Base-by-base conservation (phyloP, 2,329 filamentous ascomycete genomes). In the Cordyceps tenuipes region DNA sequence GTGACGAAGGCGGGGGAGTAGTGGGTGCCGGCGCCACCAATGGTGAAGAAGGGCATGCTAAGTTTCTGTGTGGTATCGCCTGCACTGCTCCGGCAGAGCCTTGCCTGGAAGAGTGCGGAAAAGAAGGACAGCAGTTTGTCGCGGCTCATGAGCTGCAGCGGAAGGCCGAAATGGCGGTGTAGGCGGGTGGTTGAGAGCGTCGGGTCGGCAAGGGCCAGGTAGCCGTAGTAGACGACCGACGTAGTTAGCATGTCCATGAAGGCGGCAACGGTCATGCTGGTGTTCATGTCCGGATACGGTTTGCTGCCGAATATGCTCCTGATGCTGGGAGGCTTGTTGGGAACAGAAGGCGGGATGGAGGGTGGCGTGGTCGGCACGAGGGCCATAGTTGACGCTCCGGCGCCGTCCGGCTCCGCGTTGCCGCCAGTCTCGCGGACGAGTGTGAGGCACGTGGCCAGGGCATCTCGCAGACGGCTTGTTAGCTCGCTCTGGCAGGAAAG, bases 21-120 rank as follows among this genome's bases (percentile, higher is more conserved):
- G 49, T 64, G 63, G 0, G 83, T 86, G 0, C 87, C 87, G 0
- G 85, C 81, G 3, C 85, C 85, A 3, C 87, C 87, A 46, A 90
- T 73, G 63, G 83, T 76, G 46, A 85, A 77, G 60, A 87, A 85
- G 0, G 87, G 85, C 54, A 64, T 47, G 21, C 50, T 43, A 19
- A 50, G 57, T 13, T 51, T 57, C 43, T 48, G 62, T 9, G 19
- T 29, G 29, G 29, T 34, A 0, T 48, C 49, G 15, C 2, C 21
- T 15, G 3, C 6, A 8, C 10, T 51, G 21, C 8, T 3, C 13
- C 54, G 39, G 36, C 44, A 56, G 15, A 63, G 34, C 19, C 62
- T 59, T 26, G 60, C 47, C 34, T 64, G 60, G 17, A 64, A 61
- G n/a, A 58, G 48, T 1, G 58, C 60, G 13, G 63, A 61, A 54